These are phyloP conservation scores for Cucurbita moschata DNA, from an alignment of 306 rosid species.

Conservation along the genomic window DNA sequence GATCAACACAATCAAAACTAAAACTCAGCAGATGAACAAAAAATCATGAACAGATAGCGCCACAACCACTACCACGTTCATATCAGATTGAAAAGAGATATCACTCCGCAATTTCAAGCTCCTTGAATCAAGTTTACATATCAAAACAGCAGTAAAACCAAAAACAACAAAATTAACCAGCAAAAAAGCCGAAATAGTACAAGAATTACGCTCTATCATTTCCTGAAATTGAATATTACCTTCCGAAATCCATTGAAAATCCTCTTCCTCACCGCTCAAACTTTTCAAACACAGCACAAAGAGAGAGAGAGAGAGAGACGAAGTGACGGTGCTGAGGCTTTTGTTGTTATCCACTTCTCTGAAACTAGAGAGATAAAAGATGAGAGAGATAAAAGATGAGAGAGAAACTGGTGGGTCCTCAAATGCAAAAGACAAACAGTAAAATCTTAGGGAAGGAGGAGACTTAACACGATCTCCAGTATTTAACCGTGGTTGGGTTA, in stretches of 20 bases:
- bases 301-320: not conserved
- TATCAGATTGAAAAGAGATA: not conserved
- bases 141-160: not conserved
- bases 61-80: not conserved
- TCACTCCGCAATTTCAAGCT: not conserved
- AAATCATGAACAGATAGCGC: not conserved
- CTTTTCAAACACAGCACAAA: not conserved
- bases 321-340: constrained; percentile 6
- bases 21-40: not conserved
- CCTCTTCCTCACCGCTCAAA: not conserved
- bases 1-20: not conserved
- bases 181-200: not conserved
- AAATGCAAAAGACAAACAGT: constrained; percentile 5
- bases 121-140: not conserved
- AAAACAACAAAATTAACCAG: not conserved
- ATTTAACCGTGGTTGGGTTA: constrained; percentile 8
- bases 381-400: not conserved
- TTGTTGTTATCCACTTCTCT: constrained; percentile 5
- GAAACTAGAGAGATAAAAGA: not conserved
- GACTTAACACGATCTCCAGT: constrained; percentile 6
- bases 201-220: not conserved
- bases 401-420: constrained; percentile 5
- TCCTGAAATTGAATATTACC: not conserved
- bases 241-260: constrained; percentile 1
- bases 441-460: not conserved